Conservation (phyloP, 352 stramenopile species). For the Phytophthora rubi region DNA sequence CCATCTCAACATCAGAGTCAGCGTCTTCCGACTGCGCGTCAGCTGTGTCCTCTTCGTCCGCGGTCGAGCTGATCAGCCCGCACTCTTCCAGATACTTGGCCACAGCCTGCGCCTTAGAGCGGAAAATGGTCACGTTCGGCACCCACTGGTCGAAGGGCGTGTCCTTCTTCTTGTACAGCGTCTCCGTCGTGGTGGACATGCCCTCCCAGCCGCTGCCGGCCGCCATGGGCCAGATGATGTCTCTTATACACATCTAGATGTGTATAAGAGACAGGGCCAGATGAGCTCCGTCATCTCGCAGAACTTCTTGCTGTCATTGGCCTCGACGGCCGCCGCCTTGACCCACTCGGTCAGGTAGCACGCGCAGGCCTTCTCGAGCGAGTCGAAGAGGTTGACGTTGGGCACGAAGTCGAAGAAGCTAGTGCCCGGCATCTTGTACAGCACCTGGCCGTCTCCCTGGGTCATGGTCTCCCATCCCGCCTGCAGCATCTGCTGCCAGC, state of each 20-base stretch:
- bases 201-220: constrained; percentile 60
- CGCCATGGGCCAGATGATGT: constrained; percentile 73
- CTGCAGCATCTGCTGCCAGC: constrained; percentile 67
- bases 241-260: too few species aligned
- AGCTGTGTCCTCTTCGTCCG: constrained; percentile 5
- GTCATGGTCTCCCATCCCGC: constrained; percentile 67
- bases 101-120: constrained; percentile 63
- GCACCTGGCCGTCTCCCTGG: constrained; percentile 51
- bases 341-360: constrained; percentile 59
- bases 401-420: constrained; percentile 75
- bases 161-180: constrained; percentile 69
- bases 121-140: constrained; percentile 81
- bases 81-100: constrained; percentile 63
- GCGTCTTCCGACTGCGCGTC: neutral
- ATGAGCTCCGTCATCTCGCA: constrained; percentile 53
- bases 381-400: constrained; percentile 83
- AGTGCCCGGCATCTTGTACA: constrained; percentile 77
- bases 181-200: constrained; percentile 56
- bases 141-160: constrained; percentile 72
- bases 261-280: too few species aligned
- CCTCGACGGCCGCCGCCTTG: constrained; percentile 7
- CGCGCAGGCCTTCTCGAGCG: constrained; percentile 61
- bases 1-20: constrained; percentile 37
- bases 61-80: constrained; percentile 22
- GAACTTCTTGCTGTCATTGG: constrained; percentile 25